phyloP scores from a whole-genome alignment of 2,329 filamentous ascomycete species.

The Trichophyton benhamiae region DNA sequence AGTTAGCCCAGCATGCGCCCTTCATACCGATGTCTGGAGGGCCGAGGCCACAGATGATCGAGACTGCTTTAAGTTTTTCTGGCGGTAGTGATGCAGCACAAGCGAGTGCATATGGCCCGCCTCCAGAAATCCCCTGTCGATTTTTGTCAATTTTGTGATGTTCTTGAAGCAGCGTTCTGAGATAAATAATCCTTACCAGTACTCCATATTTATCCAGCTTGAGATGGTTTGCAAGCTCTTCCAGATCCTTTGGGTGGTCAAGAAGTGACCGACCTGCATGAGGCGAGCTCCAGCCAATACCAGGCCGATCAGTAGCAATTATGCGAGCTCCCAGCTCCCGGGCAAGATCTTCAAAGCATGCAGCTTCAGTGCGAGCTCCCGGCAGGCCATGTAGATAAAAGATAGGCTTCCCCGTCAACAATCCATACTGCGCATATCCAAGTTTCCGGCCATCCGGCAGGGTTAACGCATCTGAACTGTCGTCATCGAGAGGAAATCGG shows the following conservation, averaged over 20 bases:
- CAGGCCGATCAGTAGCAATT: constrained; percentile 34
- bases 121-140: constrained; percentile 35
- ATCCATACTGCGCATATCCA: constrained; percentile 33
- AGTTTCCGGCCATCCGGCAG: constrained; percentile 27
- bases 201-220: constrained; percentile 32
- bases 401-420: constrained; percentile 20
- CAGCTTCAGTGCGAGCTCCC: constrained; percentile 32
- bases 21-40: constrained; percentile 27
- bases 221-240: constrained; percentile 31
- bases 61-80: constrained; percentile 26
- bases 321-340: constrained; percentile 27
- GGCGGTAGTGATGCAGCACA: constrained; percentile 31
- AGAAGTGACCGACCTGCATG: constrained; percentile 28
- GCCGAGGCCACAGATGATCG: constrained; percentile 27
- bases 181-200: constrained; percentile 19
- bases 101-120: constrained; percentile 37
- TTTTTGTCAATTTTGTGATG: background rate
- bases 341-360: constrained; percentile 24
- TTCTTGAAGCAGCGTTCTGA: background rate
- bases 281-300: constrained; percentile 31
- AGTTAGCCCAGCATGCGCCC: constrained; percentile 17
- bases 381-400: constrained; percentile 36
- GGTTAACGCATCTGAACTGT: constrained; percentile 20
- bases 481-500: constrained; percentile 14
- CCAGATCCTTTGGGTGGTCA: constrained; percentile 34